These are phyloP conservation scores for Lactarius sp. DNA, from an alignment of 768 basidiomycete species.

Conservation along the genomic window DNA sequence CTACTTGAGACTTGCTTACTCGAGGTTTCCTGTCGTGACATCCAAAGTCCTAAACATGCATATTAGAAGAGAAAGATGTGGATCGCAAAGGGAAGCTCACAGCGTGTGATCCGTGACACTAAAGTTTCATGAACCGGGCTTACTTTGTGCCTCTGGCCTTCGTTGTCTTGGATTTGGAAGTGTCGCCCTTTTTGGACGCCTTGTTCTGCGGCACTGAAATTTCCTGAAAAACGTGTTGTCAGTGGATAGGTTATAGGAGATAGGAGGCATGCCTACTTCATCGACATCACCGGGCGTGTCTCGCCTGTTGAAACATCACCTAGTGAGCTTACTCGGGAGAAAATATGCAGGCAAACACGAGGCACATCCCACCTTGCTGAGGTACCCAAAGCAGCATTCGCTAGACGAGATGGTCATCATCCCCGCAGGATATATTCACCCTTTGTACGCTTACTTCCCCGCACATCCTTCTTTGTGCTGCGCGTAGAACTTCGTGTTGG, in stretches of 20 bases:
- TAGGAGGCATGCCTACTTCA: constrained; percentile 1
- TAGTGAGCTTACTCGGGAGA: neutral
- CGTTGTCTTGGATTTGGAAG: constrained; percentile 16
- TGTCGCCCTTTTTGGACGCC: constrained; percentile 11
- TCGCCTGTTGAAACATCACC: neutral
- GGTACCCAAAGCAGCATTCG: neutral
- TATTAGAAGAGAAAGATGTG: constrained; percentile 2
- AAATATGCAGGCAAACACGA: neutral
- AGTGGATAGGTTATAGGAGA: neutral
- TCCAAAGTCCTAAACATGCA: constrained; percentile 5
- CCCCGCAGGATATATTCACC: neutral
- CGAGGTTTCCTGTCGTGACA: constrained; percentile 7
- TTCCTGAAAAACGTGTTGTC: constrained; percentile 9
- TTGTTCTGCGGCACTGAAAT: constrained; percentile 26
- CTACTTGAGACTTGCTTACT: constrained; percentile 14
- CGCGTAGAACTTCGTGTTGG: constrained; percentile 45
- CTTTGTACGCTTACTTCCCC: constrained; percentile 24
- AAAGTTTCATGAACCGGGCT: constrained; percentile 2
- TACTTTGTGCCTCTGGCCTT: constrained; percentile 19
- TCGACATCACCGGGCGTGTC: neutral
- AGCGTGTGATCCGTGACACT: constrained; percentile 7
- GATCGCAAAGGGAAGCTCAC: constrained; percentile 18
- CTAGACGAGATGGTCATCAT: constrained; percentile 3
- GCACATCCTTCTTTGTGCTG: constrained; percentile 29
- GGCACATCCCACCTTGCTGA: constrained; percentile 1